Evolutionary conservation across 2,329 filamentous ascomycete genomes (phyloP).

Genomic region (Apiospora malaysiana): DNA sequence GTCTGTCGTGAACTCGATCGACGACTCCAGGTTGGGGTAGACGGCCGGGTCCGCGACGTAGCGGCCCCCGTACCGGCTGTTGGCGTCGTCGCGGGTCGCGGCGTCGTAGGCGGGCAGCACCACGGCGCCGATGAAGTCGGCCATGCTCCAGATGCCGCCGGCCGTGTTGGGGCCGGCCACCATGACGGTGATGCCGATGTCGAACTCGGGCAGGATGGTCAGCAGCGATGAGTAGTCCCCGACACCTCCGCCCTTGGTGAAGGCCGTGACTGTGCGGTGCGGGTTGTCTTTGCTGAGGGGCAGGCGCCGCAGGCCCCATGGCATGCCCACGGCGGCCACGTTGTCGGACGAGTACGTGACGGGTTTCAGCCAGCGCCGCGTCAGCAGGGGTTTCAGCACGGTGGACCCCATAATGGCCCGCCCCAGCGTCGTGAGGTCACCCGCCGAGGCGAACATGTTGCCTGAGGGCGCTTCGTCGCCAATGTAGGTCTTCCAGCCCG

Average conservation of each 20-base stretch:
- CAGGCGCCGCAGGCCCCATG: slow-evolving; percentile 42
- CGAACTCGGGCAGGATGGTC: slow-evolving; percentile 42
- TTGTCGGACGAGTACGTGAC: slow-evolving; percentile 40
- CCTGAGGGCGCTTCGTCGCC: slow-evolving; percentile 41
- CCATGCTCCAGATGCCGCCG: slow-evolving; percentile 36
- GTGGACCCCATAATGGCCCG: slow-evolving; percentile 40
- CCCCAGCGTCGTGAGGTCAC: slow-evolving; percentile 39
- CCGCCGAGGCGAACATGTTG: slow-evolving; percentile 40
- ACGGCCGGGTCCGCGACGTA: slow-evolving; percentile 29
- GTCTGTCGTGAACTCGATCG: slow-evolving; percentile 37
- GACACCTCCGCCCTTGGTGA: slow-evolving; percentile 42
- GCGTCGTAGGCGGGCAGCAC: slow-evolving; percentile 38
- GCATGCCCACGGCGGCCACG: slow-evolving; percentile 37
- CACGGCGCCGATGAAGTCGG: slow-evolving; percentile 38
- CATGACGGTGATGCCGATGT: slow-evolving; percentile 41
- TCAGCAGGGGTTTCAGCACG: slow-evolving; percentile 38
- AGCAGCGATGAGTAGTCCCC: slow-evolving; percentile 40
- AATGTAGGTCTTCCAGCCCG: slow-evolving; percentile 41
- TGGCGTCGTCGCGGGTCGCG: slow-evolving; percentile 37
- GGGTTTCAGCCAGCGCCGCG: slow-evolving; percentile 42
- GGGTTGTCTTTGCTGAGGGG: slow-evolving; percentile 32
- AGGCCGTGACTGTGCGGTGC: slow-evolving; percentile 39
- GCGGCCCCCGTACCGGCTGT: slow-evolving; percentile 33
- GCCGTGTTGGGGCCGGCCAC: slow-evolving; percentile 38
- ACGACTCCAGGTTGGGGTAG: slow-evolving; percentile 36